A percentile compares a stretch with the other conserved stretches of the same genome.
These are phyloP conservation scores for Melampsora larici-populina DNA, from an alignment of 1,284 basidiomycete species.

Conservation along the genomic window DNA sequence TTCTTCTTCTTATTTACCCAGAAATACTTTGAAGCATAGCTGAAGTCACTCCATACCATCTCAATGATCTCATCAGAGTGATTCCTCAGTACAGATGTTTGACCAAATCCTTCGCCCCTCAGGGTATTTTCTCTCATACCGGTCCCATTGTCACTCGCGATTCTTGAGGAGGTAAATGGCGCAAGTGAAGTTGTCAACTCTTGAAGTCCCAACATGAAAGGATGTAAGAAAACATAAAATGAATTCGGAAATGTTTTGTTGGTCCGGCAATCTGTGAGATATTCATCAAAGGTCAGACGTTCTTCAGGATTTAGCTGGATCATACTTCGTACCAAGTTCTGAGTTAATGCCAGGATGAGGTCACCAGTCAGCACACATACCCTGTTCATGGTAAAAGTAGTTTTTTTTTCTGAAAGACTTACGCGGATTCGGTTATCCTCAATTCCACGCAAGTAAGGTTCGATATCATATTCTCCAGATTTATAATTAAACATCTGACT, in stretches of 20 bases:
- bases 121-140: slow-evolving; percentile 13
- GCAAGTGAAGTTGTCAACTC: slow-evolving; percentile 60
- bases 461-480: slow-evolving; percentile 75
- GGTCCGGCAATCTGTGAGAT: slow-evolving; percentile 74
- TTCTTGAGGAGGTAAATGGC: slow-evolving; percentile 49
- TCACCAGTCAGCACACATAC: not conserved
- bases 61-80: slow-evolving; percentile 76
- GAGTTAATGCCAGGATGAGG: slow-evolving; percentile 47
- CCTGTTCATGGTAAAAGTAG: not conserved
- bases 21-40: slow-evolving; percentile 50
- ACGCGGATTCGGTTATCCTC: slow-evolving; percentile 78
- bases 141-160: slow-evolving; percentile 38
- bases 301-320: slow-evolving; percentile 71
- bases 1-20: slow-evolving; percentile 16
- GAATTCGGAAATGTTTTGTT: slow-evolving; percentile 76
- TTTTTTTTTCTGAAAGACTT: slow-evolving; percentile 51
- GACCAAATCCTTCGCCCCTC: slow-evolving; percentile 37
- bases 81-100: slow-evolving; percentile 61
- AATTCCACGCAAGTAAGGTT: slow-evolving; percentile 69
- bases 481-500: slow-evolving; percentile 95
- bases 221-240: slow-evolving; percentile 90
- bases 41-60: slow-evolving; percentile 74
- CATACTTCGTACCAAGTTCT: slow-evolving; percentile 87
- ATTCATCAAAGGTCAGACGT: slow-evolving; percentile 76
- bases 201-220: slow-evolving; percentile 76